Base-by-base conservation (phyloP, 345 rosid genomes). In the Isatis tinctoria region DNA sequence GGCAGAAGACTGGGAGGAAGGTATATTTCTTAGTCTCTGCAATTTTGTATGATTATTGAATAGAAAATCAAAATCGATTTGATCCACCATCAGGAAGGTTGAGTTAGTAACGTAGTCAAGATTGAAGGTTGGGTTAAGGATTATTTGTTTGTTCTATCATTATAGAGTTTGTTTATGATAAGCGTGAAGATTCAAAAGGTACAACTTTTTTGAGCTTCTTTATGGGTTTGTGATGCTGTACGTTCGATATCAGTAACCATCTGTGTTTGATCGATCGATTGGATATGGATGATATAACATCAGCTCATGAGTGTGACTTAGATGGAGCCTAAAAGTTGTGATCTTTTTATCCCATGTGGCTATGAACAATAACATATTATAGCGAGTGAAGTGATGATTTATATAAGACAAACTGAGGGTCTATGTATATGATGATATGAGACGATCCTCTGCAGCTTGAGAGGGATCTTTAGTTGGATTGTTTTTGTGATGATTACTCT, bases 151-250 rank as follows among this genome's bases (percentile, higher is more conserved):
- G n/a, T n/a, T n/a, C n/a, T n/a, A n/a, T n/a, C n/a, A n/a, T n/a
- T n/a, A n/a, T n/a, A n/a, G n/a, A n/a, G n/a, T n/a, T n/a, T n/a
- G n/a, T n/a, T n/a, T n/a, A n/a, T n/a, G 92, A 88, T 65, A 95
- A 95, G 85, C 87, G 91, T 60, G 97, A 64, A 87, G 85, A 16
- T 85, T 86, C 61, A 85, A 71, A 77, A 92, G 80, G 99, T 92
- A 26, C 33, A 60, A 1, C 14, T 18, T 36, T 37, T 65, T 20
- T 56, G 13, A 18, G 28, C 6, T 32, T 65, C n/a, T n/a, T n/a
- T 65, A 9, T 11, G 30, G 18, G 18, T 37, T 27, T 59, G 32
- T 27, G n/a, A 10, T 67, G 39, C 14, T 39, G 5, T 8, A 22
- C 18, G 6, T 26, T 16, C 10, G 16, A 74, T n/a, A 17, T 57